phyloP scores from a whole-genome alignment of 768 basidiomycete genomes.

The Galerina marginata region DNA sequence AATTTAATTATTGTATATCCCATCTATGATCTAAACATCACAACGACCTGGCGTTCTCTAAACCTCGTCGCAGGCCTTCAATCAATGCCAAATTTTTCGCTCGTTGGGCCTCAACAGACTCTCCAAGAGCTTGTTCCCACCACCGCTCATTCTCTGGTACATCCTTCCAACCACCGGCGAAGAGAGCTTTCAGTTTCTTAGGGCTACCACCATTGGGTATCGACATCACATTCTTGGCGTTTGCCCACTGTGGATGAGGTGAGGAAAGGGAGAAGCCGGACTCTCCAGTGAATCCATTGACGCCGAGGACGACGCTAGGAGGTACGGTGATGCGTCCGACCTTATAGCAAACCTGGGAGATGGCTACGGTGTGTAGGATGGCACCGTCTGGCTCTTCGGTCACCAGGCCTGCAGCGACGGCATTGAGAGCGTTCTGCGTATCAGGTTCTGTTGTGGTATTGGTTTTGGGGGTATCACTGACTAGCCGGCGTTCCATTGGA shows the following conservation, averaged over 20 bases:
- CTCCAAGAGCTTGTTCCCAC: constrained; percentile 70
- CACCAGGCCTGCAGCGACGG: constrained; percentile 36
- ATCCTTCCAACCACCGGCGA: constrained; percentile 65
- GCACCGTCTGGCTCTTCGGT: constrained; percentile 58
- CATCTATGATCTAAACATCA: neutral
- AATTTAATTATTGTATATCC: too few species aligned
- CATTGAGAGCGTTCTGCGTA: constrained; percentile 35
- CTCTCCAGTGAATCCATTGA: constrained; percentile 57
- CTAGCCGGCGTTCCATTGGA: constrained; percentile 29
- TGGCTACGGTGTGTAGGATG: constrained; percentile 62
- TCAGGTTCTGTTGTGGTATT: constrained; percentile 19
- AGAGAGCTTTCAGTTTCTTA: constrained; percentile 49
- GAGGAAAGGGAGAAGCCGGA: constrained; percentile 43
- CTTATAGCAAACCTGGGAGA: constrained; percentile 75
- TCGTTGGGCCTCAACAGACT: constrained; percentile 48
- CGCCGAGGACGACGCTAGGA: constrained; percentile 63
- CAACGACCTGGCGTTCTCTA: constrained; percentile 36
- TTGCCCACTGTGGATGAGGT: constrained; percentile 57
- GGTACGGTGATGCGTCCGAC: constrained; percentile 74
- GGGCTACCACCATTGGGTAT: constrained; percentile 40
- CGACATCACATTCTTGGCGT: constrained; percentile 40
- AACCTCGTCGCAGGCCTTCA: constrained; percentile 39
- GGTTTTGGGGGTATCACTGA: constrained; percentile 10
- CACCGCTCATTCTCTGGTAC: constrained; percentile 63
- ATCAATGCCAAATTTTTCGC: constrained; percentile 38